A percentile compares a stretch with the other conserved stretches of the same genome.
phyloP scores from a whole-genome alignment of 75 land plant genomes.

The Selaginella tamariscina region DNA sequence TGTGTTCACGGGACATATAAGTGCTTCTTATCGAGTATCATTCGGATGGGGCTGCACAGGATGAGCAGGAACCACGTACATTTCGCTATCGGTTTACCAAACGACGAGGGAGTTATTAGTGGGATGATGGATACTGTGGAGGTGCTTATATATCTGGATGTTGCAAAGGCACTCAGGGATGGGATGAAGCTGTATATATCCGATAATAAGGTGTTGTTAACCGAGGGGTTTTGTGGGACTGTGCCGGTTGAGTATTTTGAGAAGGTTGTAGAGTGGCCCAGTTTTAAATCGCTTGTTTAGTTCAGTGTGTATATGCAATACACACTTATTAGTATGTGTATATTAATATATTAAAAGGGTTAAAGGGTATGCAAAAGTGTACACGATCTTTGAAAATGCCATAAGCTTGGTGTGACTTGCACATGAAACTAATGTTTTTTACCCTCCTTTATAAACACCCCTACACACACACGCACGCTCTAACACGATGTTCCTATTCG shows the following conservation, averaged over 20 bases:
- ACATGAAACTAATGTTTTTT: no score
- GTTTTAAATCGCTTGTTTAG: no score
- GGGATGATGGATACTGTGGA: constrained; percentile 18
- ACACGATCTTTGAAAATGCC: no score
- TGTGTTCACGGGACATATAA: constrained; percentile 91
- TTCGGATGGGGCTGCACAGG: constrained; percentile 58
- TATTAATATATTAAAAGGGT: no score
- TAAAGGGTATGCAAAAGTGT: no score
- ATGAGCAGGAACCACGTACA: constrained; percentile 86
- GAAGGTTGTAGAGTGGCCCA: no score
- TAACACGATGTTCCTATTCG: no score
- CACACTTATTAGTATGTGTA: no score
- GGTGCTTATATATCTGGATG: constrained; percentile 57
- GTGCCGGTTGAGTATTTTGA: constrained; percentile 61
- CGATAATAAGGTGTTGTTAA: constrained; percentile 71
- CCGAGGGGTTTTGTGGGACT: constrained; percentile 75
- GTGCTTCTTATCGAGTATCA: constrained; percentile 53
- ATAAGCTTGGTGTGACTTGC: no score
- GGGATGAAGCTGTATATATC: constrained; percentile 76
- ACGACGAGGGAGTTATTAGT: constrained; percentile 77
- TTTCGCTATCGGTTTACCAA: constrained; percentile 85
- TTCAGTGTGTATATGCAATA: no score
- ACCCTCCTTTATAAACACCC: no score
- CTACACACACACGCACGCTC: no score
- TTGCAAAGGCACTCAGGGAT: constrained; percentile 53